Percentiles rank a stretch among this genome's conserved stretches.
Conservation (phyloP, 2,329 filamentous ascomycete genomes). For the Ilyonectria robusta region DNA sequence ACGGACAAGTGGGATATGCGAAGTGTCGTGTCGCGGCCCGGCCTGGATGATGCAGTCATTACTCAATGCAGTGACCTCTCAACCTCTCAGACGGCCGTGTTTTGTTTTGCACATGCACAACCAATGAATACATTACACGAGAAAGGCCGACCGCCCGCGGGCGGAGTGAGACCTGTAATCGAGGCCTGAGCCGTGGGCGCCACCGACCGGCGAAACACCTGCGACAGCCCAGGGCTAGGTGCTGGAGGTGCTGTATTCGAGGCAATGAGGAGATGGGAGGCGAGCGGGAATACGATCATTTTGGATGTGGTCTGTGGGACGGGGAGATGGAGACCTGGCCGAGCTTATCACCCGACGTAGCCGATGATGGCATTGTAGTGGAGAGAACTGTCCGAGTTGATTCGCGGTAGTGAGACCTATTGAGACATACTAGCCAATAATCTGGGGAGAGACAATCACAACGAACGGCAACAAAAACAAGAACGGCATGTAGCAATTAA, state of each 20-base stretch:
- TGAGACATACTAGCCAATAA: constrained; percentile 19
- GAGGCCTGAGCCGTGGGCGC: constrained; percentile 1
- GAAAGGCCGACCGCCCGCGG: constrained; percentile 1
- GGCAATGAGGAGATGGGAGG: constrained; percentile 1
- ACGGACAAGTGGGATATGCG: constrained; percentile 15
- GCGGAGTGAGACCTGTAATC: constrained; percentile 18
- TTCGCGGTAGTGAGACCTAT: not conserved
- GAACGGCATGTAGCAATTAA: not conserved
- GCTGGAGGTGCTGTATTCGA: constrained; percentile 15
- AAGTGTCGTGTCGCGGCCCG: constrained; percentile 21
- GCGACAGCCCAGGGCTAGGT: not conserved
- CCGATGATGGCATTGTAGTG: constrained; percentile 9
- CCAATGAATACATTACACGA: constrained; percentile 4
- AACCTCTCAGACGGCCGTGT: not conserved
- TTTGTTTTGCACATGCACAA: constrained; percentile 26
- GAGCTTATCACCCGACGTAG: not conserved
- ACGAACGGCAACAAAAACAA: constrained; percentile 1
- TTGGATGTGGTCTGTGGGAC: constrained; percentile 5
- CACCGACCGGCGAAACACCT: constrained; percentile 1
- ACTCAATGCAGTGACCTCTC: constrained; percentile 5
- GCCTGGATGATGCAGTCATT: constrained; percentile 18
- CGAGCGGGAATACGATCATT: constrained; percentile 6
- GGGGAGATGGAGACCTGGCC: not conserved
- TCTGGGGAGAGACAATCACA: constrained; percentile 1
- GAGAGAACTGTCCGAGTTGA: not conserved